Evolutionary conservation across 306 rosid species (phyloP).

Genomic region (Parietaria judaica): DNA sequence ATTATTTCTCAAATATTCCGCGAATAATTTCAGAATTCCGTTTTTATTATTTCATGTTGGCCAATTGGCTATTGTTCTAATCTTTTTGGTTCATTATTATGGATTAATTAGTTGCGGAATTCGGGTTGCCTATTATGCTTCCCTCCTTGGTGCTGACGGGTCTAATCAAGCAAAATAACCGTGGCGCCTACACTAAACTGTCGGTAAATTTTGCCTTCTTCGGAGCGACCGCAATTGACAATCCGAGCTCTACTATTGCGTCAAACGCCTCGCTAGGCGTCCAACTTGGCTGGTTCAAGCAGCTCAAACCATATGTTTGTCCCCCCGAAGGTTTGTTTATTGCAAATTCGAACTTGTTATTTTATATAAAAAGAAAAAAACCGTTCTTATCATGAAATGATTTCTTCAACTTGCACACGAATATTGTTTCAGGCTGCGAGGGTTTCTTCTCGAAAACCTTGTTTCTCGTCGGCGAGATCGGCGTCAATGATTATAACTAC

Average conservation of each 20-base stretch:
- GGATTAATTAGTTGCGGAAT: conserved; percentile 62
- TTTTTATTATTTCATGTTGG: too few relatives aligned
- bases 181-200: conserved; percentile 23
- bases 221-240: conserved; percentile 65
- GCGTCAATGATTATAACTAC: conserved; percentile 70
- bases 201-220: conserved; percentile 72
- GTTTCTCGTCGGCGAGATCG: conserved; percentile 69
- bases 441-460: conserved; percentile 42
- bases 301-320: conserved; percentile 52
- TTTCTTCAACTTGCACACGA: too few relatives aligned
- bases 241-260: conserved; percentile 27
- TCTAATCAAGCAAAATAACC: conserved; percentile 20
- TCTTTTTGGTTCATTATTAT: too few relatives aligned
- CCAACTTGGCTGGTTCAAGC: conserved; percentile 69
- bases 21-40: too few relatives aligned
- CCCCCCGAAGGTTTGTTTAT: conserved; percentile 41
- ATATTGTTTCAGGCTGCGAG: conserved; percentile 35
- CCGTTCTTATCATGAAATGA: too few relatives aligned
- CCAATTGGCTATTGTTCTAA: too few relatives aligned
- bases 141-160: conserved; percentile 40
- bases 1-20: too few relatives aligned
- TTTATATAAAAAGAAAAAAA: too few relatives aligned
- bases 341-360: too few relatives aligned
- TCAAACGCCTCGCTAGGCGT: too few relatives aligned
- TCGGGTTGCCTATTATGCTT: conserved; percentile 44